Conservation (phyloP, 2,329 filamentous ascomycete species). For the Graphium sp. region DNA sequence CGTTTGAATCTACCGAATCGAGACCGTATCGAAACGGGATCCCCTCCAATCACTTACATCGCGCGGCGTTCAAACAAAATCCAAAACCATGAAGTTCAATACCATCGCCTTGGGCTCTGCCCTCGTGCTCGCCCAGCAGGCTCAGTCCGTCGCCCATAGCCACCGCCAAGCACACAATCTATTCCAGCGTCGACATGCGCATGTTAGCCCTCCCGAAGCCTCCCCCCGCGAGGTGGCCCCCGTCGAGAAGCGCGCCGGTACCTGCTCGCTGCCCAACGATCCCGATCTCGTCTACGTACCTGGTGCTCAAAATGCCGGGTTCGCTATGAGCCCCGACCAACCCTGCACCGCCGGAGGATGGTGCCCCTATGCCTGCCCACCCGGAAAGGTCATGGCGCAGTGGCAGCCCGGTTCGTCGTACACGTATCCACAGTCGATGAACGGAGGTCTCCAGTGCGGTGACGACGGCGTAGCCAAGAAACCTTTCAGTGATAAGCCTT, state of each 20-base stretch:
- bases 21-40: no score
- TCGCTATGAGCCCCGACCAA: slow-evolving; percentile 66
- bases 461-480: slow-evolving; percentile 47
- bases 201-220: slow-evolving; percentile 5
- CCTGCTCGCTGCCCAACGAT: slow-evolving; percentile 50
- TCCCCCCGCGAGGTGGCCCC: no score
- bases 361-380: slow-evolving; percentile 62
- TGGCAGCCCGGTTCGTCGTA: slow-evolving; percentile 61
- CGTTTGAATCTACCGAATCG: no score
- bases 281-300: slow-evolving; percentile 52
- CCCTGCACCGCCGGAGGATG: slow-evolving; percentile 49
- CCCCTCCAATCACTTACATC: no score
- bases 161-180: slow-evolving; percentile 10
- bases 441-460: slow-evolving; percentile 60
- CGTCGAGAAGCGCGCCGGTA: slow-evolving; percentile 33
- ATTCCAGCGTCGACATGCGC: neutral
- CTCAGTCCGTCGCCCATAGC: slow-evolving; percentile 14
- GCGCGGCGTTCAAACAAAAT: slow-evolving; percentile 4
- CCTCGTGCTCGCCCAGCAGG: slow-evolving; percentile 6
- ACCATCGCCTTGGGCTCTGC: slow-evolving; percentile 12
- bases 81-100: slow-evolving; percentile 9
- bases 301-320: slow-evolving; percentile 47
- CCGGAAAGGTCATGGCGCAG: slow-evolving; percentile 62
- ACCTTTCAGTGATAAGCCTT: slow-evolving; percentile 49
- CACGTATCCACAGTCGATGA: slow-evolving; percentile 54